phyloP scores from a whole-genome alignment of 2,329 filamentous ascomycete species.

The Phaeosphaeria sp. region DNA sequence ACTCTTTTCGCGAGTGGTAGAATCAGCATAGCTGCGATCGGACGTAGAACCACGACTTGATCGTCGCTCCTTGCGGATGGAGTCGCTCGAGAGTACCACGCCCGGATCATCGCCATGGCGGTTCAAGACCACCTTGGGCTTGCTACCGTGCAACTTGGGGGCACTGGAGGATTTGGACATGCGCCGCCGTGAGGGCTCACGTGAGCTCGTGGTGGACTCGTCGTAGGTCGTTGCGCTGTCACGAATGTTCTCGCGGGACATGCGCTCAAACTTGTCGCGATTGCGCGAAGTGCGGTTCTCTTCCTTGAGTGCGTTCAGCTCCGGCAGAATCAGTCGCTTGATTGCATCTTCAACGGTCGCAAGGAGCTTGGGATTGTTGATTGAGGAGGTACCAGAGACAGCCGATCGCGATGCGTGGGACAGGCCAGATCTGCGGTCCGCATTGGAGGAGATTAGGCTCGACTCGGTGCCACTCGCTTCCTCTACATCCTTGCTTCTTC shows the following conservation, averaged over 20 bases:
- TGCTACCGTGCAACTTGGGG: conserved; percentile 61
- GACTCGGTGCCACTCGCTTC: conserved; percentile 63
- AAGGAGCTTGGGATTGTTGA: conserved; percentile 89
- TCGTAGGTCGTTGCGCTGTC: conserved; percentile 55
- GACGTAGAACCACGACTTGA: conserved; percentile 60
- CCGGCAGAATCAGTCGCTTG: conserved; percentile 84
- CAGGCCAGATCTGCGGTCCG: conserved; percentile 63
- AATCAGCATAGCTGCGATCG: conserved; percentile 50
- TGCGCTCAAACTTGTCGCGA: conserved; percentile 70
- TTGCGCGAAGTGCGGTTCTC: conserved; percentile 82
- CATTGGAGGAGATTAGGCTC: conserved; percentile 65
- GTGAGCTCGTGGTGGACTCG: conserved; percentile 60
- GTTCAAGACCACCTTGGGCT: conserved; percentile 67
- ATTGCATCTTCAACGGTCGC: conserved; percentile 95
- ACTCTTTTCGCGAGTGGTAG: conserved; percentile 54
- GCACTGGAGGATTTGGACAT: conserved; percentile 68
- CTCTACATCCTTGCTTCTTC: conserved; percentile 56
- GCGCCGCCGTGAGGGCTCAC: conserved; percentile 56
- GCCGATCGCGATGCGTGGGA: conserved; percentile 66
- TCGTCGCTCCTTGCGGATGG: conserved; percentile 59
- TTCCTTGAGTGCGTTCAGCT: conserved; percentile 88
- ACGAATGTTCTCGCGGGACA: conserved; percentile 43
- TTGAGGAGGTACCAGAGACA: conserved; percentile 65
- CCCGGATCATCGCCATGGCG: conserved; percentile 65
- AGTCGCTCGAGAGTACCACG: conserved; percentile 63